Evolutionary conservation across 345 rosid species (phyloP).

Genomic region (Citrus inodora): DNA sequence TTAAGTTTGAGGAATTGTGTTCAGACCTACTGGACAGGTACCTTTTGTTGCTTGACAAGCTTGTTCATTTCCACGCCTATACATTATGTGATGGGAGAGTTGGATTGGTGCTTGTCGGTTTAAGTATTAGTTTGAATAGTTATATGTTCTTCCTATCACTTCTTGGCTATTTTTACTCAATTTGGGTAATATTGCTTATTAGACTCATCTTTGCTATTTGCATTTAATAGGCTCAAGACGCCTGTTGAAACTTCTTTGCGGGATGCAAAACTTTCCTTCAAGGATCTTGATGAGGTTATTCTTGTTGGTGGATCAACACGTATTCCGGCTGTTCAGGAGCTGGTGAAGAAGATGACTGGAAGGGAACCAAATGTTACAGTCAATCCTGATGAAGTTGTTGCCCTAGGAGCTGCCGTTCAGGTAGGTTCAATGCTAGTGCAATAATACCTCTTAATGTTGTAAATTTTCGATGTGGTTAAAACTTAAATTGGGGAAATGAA

Average conservation of each 20-base stretch:
- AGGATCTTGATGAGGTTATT: slow-evolving; percentile 89
- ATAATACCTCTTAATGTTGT: neutral
- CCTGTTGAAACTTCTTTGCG: slow-evolving; percentile 84
- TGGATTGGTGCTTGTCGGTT: no score
- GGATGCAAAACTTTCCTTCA: slow-evolving; percentile 86
- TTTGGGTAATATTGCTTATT: no score
- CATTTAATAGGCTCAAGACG: slow-evolving; percentile 55
- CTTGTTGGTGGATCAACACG: slow-evolving; percentile 99
- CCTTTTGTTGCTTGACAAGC: neutral
- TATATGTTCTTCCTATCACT: neutral
- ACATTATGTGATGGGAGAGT: neutral
- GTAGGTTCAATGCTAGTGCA: slow-evolving; percentile 22
- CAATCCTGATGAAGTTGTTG: slow-evolving; percentile 98
- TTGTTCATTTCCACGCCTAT: neutral
- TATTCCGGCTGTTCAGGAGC: slow-evolving; percentile 93
- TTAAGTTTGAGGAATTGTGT: slow-evolving; percentile 88
- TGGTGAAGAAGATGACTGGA: slow-evolving; percentile 85
- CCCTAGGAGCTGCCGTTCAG: slow-evolving; percentile 99
- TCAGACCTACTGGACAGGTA: slow-evolving; percentile 92
- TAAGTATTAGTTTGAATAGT: neutral
- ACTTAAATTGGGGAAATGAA: neutral
- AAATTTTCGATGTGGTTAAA: neutral
- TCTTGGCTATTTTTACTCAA: neutral
- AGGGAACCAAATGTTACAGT: slow-evolving; percentile 96
- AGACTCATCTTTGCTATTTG: neutral